Percentiles rank a stretch among this genome's conserved stretches.
phyloP scores from a whole-genome alignment of 306 rosid genomes.

The Gynostemma pentaphyllum region DNA sequence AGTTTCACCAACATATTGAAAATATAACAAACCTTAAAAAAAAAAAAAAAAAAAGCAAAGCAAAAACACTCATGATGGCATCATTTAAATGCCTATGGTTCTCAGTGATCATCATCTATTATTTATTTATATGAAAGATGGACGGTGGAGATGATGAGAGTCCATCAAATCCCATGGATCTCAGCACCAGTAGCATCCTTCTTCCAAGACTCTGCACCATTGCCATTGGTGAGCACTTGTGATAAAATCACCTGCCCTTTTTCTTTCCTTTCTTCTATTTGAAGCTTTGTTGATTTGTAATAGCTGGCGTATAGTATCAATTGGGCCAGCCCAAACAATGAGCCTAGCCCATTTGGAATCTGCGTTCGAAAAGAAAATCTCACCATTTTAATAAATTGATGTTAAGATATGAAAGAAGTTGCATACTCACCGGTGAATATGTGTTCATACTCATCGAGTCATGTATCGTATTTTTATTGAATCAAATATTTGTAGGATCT shows the following conservation, averaged over 20 bases:
- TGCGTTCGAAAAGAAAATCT: constrained; percentile 11
- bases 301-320: constrained; percentile 60
- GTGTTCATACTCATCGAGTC: too few relatives aligned
- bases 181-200: neutral
- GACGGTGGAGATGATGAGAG: constrained; percentile 4
- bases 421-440: too few relatives aligned
- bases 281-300: constrained; percentile 55
- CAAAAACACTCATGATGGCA: too few relatives aligned
- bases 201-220: neutral
- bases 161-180: neutral
- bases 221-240: constrained; percentile 11
- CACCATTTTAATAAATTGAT: neutral
- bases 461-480: too few relatives aligned
- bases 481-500: too few relatives aligned
- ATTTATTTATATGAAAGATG: too few relatives aligned
- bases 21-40: too few relatives aligned
- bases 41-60: too few relatives aligned
- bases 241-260: constrained; percentile 23
- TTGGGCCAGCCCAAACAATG: constrained; percentile 42
- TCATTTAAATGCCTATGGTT: too few relatives aligned
- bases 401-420: too few relatives aligned
- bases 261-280: constrained; percentile 39
- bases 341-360: constrained; percentile 82
- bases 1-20: too few relatives aligned
- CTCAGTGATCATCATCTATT: too few relatives aligned